These are phyloP conservation scores for Pichia norvegensis DNA, from an alignment of 1,139 yeast genomes.

Conservation along the genomic window DNA sequence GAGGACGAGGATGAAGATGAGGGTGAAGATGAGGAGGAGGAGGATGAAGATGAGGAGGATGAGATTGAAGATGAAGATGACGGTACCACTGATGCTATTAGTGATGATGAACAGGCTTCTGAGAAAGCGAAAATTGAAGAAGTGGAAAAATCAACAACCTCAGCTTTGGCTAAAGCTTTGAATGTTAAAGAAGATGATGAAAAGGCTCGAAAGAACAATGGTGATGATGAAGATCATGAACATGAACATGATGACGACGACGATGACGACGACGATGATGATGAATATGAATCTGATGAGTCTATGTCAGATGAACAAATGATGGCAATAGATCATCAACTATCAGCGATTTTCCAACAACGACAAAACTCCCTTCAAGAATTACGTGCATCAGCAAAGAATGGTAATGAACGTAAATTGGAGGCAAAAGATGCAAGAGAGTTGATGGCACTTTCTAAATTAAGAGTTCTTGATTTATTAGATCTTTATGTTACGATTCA, in stretches of 20 bases:
- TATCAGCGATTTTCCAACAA: constrained; percentile 78
- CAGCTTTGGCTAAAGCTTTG: constrained; percentile 68
- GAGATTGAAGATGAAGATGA: constrained; percentile 20
- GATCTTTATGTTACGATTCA: constrained; percentile 50
- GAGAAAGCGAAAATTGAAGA: constrained; percentile 36
- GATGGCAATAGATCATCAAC: constrained; percentile 88
- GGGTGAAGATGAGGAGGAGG: constrained; percentile 32
- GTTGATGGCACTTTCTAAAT: constrained; percentile 72
- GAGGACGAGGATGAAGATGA: constrained; percentile 33
- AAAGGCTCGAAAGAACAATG: constrained; percentile 32
- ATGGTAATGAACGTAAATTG: constrained; percentile 61
- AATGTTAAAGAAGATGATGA: constrained; percentile 32
- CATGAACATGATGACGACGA: constrained; percentile 17
- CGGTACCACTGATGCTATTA: constrained; percentile 22
- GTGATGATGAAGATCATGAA: constrained; percentile 34
- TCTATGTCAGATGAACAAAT: constrained; percentile 95
- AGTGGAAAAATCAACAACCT: constrained; percentile 61
- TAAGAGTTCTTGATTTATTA: constrained; percentile 67
- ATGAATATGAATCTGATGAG: constrained; percentile 43
- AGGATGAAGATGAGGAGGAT: constrained; percentile 32
- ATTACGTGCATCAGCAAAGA: constrained; percentile 29
- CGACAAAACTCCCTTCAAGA: constrained; percentile 53
- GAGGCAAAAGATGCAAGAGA: constrained; percentile 74
- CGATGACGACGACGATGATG: constrained; percentile 23
- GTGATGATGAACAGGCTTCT: constrained; percentile 32